These are phyloP conservation scores for Xylaria intraflava DNA, from an alignment of 495 filamentous ascomycete species.

Conservation along the genomic window DNA sequence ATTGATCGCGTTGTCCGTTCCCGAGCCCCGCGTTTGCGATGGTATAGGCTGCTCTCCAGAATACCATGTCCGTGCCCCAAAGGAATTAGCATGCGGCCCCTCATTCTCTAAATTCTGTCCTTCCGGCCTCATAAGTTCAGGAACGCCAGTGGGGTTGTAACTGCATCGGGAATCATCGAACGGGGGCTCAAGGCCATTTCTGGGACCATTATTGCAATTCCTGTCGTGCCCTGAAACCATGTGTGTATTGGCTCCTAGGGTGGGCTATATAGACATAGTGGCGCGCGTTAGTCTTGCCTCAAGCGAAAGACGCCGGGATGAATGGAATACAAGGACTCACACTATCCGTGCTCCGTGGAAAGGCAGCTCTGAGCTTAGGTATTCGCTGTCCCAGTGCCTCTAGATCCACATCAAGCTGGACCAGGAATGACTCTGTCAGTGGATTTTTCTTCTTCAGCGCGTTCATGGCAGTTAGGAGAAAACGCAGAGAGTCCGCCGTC, in stretches of 20 bases:
- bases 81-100: background rate
- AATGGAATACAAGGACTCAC: conserved; percentile 28
- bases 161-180: conserved; percentile 10
- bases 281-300: background rate
- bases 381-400: conserved; percentile 55
- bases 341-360: conserved; percentile 43
- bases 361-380: conserved; percentile 45
- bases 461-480: conserved; percentile 82
- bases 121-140: conserved; percentile 6
- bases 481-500: conserved; percentile 75
- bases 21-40: conserved; percentile 25
- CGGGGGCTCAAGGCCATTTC: background rate
- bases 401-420: conserved; percentile 88
- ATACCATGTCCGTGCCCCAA: conserved; percentile 26
- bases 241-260: background rate
- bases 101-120: conserved; percentile 11
- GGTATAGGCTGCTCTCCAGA: conserved; percentile 29
- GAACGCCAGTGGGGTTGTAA: background rate
- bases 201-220: background rate
- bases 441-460: conserved; percentile 84
- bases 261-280: background rate
- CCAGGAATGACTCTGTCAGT: conserved; percentile 88
- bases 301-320: background rate
- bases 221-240: background rate
- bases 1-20: conserved; percentile 18